phyloP scores from a whole-genome alignment of 164 flowering plant genomes.

The Nelumbo lutea region DNA sequence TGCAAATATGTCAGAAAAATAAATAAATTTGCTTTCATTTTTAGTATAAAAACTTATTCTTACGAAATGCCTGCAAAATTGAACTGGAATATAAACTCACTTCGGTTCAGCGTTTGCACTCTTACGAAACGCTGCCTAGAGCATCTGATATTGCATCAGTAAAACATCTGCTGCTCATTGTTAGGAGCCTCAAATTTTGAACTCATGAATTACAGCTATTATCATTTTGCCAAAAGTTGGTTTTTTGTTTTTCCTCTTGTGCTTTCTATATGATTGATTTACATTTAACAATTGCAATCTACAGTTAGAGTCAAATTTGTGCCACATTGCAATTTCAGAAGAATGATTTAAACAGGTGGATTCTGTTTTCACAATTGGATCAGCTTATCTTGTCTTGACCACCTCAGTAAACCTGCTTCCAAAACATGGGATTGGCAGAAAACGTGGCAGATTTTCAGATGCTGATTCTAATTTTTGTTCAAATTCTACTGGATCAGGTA shows the following conservation, averaged over 20 bases:
- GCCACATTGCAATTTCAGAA: slow-evolving; percentile 54
- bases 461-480: slow-evolving; percentile 30
- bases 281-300: slow-evolving; percentile 12
- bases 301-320: slow-evolving; percentile 87
- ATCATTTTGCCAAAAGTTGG: not conserved
- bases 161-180: slow-evolving; percentile 57
- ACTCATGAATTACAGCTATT: not conserved
- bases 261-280: slow-evolving; percentile 4
- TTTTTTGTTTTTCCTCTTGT: not conserved
- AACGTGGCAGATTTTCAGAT: slow-evolving; percentile 36
- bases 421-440: slow-evolving; percentile 48
- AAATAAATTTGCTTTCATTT: too few relatives aligned
- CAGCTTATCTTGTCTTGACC: slow-evolving; percentile 57
- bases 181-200: slow-evolving; percentile 22
- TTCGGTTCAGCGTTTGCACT: too few relatives aligned
- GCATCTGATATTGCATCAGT: slow-evolving; percentile 46
- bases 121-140: not conserved
- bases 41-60: too few relatives aligned
- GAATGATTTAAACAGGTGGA: slow-evolving; percentile 85
- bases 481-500: slow-evolving; percentile 34
- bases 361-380: slow-evolving; percentile 57
- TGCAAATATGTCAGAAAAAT: too few relatives aligned
- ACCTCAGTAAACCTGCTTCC: slow-evolving; percentile 41
- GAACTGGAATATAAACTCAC: too few relatives aligned
- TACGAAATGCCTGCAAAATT: too few relatives aligned